Evolutionary conservation across 78 protist species (phyloP), one percentile per base, ranked within the genome.

Genomic region (Trichosphaerium sp.): DNA sequence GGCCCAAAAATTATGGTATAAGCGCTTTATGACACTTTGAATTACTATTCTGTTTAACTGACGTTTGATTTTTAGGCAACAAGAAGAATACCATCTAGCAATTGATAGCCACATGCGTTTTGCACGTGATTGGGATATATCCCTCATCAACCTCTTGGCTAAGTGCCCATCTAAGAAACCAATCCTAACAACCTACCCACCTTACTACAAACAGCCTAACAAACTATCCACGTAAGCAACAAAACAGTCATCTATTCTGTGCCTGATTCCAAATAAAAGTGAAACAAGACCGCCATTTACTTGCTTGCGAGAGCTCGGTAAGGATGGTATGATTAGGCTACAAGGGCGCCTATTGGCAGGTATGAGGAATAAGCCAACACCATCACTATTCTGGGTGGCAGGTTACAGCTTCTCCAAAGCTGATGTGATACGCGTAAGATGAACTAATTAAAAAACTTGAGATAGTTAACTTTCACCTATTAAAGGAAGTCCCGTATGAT

Each of bases 91-190:
- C 26, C 65, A 39, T 26, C 42, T 79, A 14, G 80, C 70, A 64
- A 79, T 79, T 25, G 85, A 79, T 26, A 79, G 85, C 34, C 85
- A 79, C 38, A 79, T 79, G 85, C 41, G 85, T 51, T 79, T 79
- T 35, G 61, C 56, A 0, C 28, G 28, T 25, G 51, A 38, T 31
- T 79, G 85, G 85, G 85, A 79, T 39, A 26, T 2, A n/a, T 29
- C 21, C 34, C 25, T 79, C 43, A 59, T 58, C 15, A 3, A 32
- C 3, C 51, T 59, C 32, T n/a, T 67, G 8, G 8, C 34, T 2
- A 40, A 54, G 32, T 71, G 79, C 57, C 39, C 15, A 21, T 15
- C 31, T 1, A 38, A 65, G 1, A 79, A 65, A 51, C 44, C 79
- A 1, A 35, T 79, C 15, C 5, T 79, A 0, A 57, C 85, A 8